Evolutionary conservation across 2,329 filamentous ascomycete genomes (phyloP), one percentile per base, ranked within the genome.

Genomic region (Trichoderma gracile): DNA sequence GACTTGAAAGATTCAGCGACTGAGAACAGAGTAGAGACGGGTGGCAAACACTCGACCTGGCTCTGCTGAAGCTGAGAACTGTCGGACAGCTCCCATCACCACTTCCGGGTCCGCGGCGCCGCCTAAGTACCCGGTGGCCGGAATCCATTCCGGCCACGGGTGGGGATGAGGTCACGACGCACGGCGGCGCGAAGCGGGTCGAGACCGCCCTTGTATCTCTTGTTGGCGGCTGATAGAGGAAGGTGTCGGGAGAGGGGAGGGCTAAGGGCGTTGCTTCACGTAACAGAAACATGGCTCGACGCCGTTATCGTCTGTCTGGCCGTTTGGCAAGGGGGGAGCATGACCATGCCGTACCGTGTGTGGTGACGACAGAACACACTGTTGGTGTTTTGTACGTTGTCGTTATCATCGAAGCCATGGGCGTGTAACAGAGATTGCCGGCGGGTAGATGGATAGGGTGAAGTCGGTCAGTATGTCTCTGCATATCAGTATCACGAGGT

Each of bases 111-210:
- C 68, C 68, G 69, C 71, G 67, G 66, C 69, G 73, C 70, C 74
- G 77, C 74, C 77, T 78, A 81, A 80, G 79, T 81, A 81, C 72
- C 73, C 73, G 57, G 76, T 78, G 80, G 80, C 80, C 79, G 79
- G 79, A 80, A 81, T 75, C 21, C 8, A 73, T 80, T 81, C 79
- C 79, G 78, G 79, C 78, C 78, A 75, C 72, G 67, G 67, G 72
- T 71, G 72, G 71, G 73, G 73, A 66, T 66, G 59, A 42, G 43
- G 63, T 67, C 66, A 69, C 66, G 65, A 69, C 66, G 60, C 64
- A 62, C 67, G 57, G 64, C 67, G 60, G 38, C 63, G 68, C 67
- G 63, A 38, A 67, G 66, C 67, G 68, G 40, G 65, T 61, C 64
- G 63, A 59, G 58, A 68, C 55, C 63, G 60, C 64, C 63, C 49